Base-by-base conservation (phyloP, 768 basidiomycete genomes). In the Asterophora parasitica region DNA sequence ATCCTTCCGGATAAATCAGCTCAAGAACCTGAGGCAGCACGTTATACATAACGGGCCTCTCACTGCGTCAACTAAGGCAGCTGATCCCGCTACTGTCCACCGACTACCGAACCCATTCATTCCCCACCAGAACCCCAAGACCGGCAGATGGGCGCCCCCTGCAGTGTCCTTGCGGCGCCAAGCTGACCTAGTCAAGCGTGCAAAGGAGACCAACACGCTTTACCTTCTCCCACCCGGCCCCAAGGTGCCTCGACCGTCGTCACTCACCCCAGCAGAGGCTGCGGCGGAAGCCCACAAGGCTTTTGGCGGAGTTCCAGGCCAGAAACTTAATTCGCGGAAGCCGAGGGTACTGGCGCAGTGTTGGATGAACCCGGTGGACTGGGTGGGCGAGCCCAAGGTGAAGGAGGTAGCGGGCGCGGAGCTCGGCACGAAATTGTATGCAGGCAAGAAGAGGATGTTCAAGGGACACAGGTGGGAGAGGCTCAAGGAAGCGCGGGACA, bases 391-490 rank as follows among this genome's bases (percentile, higher is more conserved):
- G 41, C 70, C 67, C 37, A 65, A 66, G 56, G 63, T 66, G 46
- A 74, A 71, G 61, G 61, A 60, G 33, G 68, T 69, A 26, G 60
- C 69, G 48, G 78, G 84, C 47, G 67, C 76, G 42, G 72, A 82
- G 49, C 58, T 73, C 57, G 84, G 85, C 30, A 75, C 76, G 53
- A 74, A 78, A 46, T 65, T 91, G 55, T 92, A 92, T 54, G 79
- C 83, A 8, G 81, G 74, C 49, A 86, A 78, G 77, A 85, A 81
- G 74, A 72, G 77, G 52, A 92, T 92, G 89, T 92, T 92, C 80
- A 92, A 92, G 74, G 89, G 89, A n/a, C 89, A 92, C 73, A 85
- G 78, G 57, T 90, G 85, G 84, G 85, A 92, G 68, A 77, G 86
- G 30, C 61, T 68, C 54, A 72, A 70, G 55, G 72, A 69, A 48